Percentiles rank a stretch among this genome's conserved stretches.
Evolutionary conservation across 176 grass and related monocot genomes (phyloP).

Genomic region (barley (Hordeum vulgare)): MorexV3_pseudomolecules_assembly NC_058521.1:404626076-404626575

Average conservation of each 20-base stretch:
- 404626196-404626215: not conserved
- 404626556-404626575: too few species aligned
- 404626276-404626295: constrained; percentile 34
- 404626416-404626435: constrained; percentile 61
- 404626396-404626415: constrained; percentile 69
- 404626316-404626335: constrained; percentile 25
- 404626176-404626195: not conserved
- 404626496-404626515: constrained; percentile 70
- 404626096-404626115: not conserved
- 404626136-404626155: not conserved
- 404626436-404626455: constrained; percentile 84
- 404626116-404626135: not conserved
- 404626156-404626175: constrained; percentile 5
- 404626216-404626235: not conserved
- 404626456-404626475: constrained; percentile 75
- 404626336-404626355: constrained; percentile 39
- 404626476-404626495: constrained; percentile 40
- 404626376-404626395: constrained; percentile 67
- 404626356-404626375: constrained; percentile 69
- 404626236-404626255: not conserved
- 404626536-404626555: constrained; percentile 5
- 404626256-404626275: constrained; percentile 19
- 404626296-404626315: constrained; percentile 27
- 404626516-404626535: constrained; percentile 63
- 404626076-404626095: not conserved